Evolutionary conservation across 768 basidiomycete species (phyloP).

Genomic region (Termitomyces sp.): DNA sequence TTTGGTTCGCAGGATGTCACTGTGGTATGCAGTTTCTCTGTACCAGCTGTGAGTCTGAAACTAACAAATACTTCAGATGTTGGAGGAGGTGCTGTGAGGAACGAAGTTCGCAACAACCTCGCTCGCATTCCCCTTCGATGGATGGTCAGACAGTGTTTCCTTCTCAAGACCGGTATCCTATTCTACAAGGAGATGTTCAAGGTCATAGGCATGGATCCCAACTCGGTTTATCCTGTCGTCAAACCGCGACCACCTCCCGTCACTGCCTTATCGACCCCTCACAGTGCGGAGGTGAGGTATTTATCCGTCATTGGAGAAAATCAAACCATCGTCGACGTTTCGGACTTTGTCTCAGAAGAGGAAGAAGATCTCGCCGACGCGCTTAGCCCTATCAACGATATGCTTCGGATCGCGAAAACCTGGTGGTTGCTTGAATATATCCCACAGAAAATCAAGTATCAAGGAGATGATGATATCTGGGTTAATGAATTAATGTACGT

Average conservation of each 20-base stretch:
- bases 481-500: slow-evolving; percentile 30
- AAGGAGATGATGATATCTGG: slow-evolving; percentile 36
- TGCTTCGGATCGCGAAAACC: slow-evolving; percentile 35
- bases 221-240: slow-evolving; percentile 39
- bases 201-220: slow-evolving; percentile 38
- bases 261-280: slow-evolving; percentile 21
- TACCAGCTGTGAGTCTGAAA: neutral
- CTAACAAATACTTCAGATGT: slow-evolving; percentile 42
- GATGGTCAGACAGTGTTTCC: slow-evolving; percentile 69
- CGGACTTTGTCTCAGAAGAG: slow-evolving; percentile 42
- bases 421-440: slow-evolving; percentile 70
- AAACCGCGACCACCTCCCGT: slow-evolving; percentile 34
- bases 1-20: slow-evolving; percentile 79
- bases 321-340: slow-evolving; percentile 18
- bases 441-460: slow-evolving; percentile 34
- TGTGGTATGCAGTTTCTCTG: slow-evolving; percentile 41
- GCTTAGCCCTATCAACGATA: slow-evolving; percentile 45
- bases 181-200: slow-evolving; percentile 46
- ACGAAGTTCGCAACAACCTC: slow-evolving; percentile 52
- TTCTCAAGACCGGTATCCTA: slow-evolving; percentile 50
- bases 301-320: slow-evolving; percentile 14
- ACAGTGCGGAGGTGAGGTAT: slow-evolving; percentile 14
- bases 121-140: slow-evolving; percentile 72
- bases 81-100: slow-evolving; percentile 64
- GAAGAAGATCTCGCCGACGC: slow-evolving; percentile 59